Evolutionary conservation across 257 asterid genomes (phyloP), one percentile per base, ranked within the genome.

Genomic region (Solanum peruvianum): DNA sequence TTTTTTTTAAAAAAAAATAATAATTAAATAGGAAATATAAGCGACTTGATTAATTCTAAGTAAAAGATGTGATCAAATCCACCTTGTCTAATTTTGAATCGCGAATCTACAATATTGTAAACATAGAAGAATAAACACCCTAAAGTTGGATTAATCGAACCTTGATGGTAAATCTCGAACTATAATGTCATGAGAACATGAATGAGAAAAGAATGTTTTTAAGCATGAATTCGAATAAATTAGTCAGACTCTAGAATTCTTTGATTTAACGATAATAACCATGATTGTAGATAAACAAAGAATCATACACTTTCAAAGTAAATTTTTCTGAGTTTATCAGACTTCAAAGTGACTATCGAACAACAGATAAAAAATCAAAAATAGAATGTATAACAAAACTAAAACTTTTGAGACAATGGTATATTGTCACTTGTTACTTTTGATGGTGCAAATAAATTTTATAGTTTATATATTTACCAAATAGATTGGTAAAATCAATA

Each of bases 291-390:
- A 60, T 10, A 60, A 60, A 60, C 29, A 23, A 60, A 60, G 39
- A 62, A 42, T 2, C 45, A 23, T 18, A 71, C 15, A 71, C 9
- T 12, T 4, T 1, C 4, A 35, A 21, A 33, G 2, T 71, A 4
- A 20, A 4, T 18, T 4, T 9, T 70, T 33, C 3, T 3, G 0
- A 16, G 0, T 9, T 8, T 15, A 0, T 33, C 4, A 4, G 3
- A 15, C 3, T 6, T 31, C 6, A 70, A 71, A 71, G 2, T 18
- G 8, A 35, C 23, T 9, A 16, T 4, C 2, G 4, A 18, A 71
- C 4, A 16, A 18, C 0, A 1, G 0, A 33, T 33, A 33, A 33
- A 33, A 33, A 33, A 33, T 33, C 4, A 33, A 33, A 3, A 33
- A 33, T 33, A 33, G 35, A 33, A 33, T 33, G 35, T 33, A 1